These are phyloP conservation scores for Cupressus sempervirens DNA, from an alignment of 75 land plant genomes.

Conservation along the genomic window DNA sequence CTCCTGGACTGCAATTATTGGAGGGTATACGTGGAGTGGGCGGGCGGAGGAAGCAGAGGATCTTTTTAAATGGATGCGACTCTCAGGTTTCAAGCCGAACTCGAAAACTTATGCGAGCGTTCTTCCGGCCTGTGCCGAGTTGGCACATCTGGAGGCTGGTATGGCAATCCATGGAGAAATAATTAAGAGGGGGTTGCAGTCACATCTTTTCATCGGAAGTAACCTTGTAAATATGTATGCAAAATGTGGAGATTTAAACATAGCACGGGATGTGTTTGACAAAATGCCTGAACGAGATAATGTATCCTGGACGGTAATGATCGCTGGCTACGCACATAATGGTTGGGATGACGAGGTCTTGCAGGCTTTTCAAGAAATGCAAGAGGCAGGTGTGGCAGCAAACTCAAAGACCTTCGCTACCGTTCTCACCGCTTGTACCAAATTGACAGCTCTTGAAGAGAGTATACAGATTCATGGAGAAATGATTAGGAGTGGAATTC, in stretches of 20 bases:
- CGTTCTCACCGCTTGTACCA: constrained; percentile 39
- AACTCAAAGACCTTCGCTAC: constrained; percentile 43
- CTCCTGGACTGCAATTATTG: not conserved
- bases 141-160: constrained; percentile 24
- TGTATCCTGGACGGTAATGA: constrained; percentile 1
- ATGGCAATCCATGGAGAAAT: constrained; percentile 42
- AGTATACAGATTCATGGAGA: not conserved
- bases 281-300: not conserved
- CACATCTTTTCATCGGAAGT: constrained; percentile 28
- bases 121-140: not conserved
- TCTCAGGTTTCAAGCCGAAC: constrained; percentile 25
- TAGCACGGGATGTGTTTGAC: constrained; percentile 3
- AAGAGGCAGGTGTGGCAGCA: constrained; percentile 19
- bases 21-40: constrained; percentile 18
- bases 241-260: constrained; percentile 30
- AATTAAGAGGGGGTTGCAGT: constrained; percentile 41
- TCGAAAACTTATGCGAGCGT: constrained; percentile 40
- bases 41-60: constrained; percentile 17
- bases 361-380: constrained; percentile 39
- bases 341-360: not conserved
- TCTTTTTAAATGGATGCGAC: constrained; percentile 28
- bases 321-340: constrained; percentile 7
- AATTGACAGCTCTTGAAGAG: not conserved
- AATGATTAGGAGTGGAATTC: not conserved
- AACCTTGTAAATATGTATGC: constrained; percentile 60